Evolutionary conservation across 202 grass and related monocot species (phyloP).

Genomic region (Setaria viridis): DNA sequence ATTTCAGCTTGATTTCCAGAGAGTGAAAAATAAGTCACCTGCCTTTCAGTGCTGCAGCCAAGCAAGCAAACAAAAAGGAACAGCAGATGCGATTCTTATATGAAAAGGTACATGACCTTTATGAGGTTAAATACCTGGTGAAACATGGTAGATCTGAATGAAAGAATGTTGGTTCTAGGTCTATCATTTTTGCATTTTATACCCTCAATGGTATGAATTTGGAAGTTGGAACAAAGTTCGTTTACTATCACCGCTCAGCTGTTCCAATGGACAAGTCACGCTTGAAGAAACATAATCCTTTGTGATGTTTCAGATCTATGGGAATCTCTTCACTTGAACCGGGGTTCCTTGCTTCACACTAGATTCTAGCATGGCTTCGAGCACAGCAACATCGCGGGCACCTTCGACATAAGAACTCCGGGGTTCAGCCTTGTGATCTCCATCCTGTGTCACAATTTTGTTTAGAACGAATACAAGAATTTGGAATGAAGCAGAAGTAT

Average conservation of each 20-base stretch:
- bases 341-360: slow-evolving; percentile 65
- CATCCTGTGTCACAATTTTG: slow-evolving; percentile 55
- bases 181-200: slow-evolving; percentile 4
- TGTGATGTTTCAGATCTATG: slow-evolving; percentile 6
- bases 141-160: not conserved
- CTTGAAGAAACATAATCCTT: not conserved
- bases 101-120: not conserved
- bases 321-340: slow-evolving; percentile 79
- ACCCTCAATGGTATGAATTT: not conserved
- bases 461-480: not conserved
- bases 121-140: not conserved
- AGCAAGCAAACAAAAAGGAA: slow-evolving; percentile 17
- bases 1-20: not conserved
- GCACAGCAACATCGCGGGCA: slow-evolving; percentile 87
- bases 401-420: slow-evolving; percentile 85
- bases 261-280: not conserved
- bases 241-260: not conserved
- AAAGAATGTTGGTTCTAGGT: slow-evolving; percentile 15
- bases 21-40: not conserved
- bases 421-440: slow-evolving; percentile 64
- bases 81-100: not conserved
- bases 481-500: not conserved
- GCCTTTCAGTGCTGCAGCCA: not conserved
- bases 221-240: slow-evolving; percentile 8
- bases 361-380: slow-evolving; percentile 95